Evolutionary conservation across 768 basidiomycete species (phyloP), one percentile per base, ranked within the genome.

Genomic region (Agrocybe praecox): DNA sequence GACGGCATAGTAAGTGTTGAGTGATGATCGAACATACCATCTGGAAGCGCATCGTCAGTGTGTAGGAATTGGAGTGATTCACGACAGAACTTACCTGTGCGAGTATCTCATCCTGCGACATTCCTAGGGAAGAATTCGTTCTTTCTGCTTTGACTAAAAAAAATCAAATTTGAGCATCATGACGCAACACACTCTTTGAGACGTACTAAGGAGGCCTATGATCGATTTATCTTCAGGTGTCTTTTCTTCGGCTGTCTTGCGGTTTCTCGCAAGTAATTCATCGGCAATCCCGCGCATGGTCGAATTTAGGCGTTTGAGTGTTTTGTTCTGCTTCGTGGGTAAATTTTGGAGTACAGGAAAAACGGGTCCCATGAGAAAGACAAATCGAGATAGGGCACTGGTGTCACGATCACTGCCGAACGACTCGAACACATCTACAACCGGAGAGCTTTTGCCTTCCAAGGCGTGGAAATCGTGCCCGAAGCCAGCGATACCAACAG

Each of bases 401-500:
- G 59, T 57, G 6, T 73, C 63, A 15, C 26, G 4, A 9, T 59
- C 57, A 24, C 48, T 63, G 6, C 69, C 68, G 45, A 79, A 73
- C 0, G 70, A 65, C 15, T 77, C 75, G 24, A 82, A 80, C 1
- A 73, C 69, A 5, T 76, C 70, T 2, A 74, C 69, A 17, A 85
- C 72, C 2, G 71, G 59, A 3, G 79, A 72, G 24, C 65, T 66
- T 53, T 80, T 75, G 6, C 84, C 84, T 14, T 81, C 76, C 5
- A 86, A 72, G 0, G 80, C 67, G 14, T 77, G 76, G 58, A 87
- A 87, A 62, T 84, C 73, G 60, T 86, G 80, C 5, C 80, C 79
- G 55, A 86, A 87, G 0, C 84, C 83, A 7, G 82, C 83, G 32
- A 86, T 80, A 14, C 85, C 83, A 49, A 87, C 74, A 1, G 73